These are phyloP conservation scores for Tetracentron sinense DNA, from an alignment of 164 flowering plant genomes.

Conservation along the genomic window DNA sequence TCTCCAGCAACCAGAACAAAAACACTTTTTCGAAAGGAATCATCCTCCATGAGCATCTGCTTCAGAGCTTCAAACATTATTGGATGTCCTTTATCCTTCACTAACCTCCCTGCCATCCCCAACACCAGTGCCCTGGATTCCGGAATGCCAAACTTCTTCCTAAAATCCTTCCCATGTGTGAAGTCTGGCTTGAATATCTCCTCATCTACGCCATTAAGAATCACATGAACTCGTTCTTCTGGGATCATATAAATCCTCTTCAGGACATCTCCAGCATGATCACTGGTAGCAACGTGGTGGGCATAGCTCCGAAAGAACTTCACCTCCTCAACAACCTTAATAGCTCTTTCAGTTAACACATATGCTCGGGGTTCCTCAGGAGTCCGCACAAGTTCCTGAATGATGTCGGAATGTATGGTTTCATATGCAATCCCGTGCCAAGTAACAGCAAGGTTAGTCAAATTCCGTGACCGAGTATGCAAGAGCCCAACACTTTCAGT, in stretches of 20 bases:
- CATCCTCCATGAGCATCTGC: constrained; percentile 41
- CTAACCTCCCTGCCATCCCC: constrained; percentile 78
- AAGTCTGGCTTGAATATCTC: constrained; percentile 46
- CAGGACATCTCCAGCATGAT: constrained; percentile 64
- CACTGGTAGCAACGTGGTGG: constrained; percentile 82
- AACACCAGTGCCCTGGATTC: constrained; percentile 38
- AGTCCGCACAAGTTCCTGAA: constrained; percentile 51
- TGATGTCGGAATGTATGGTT: constrained; percentile 64
- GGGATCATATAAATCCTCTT: constrained; percentile 73
- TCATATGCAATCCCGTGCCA: constrained; percentile 94
- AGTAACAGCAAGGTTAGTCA: constrained; percentile 50
- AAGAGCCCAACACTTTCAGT: constrained; percentile 45
- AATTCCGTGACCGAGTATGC: constrained; percentile 43
- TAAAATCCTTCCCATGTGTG: constrained; percentile 31
- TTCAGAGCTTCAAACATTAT: constrained; percentile 67
- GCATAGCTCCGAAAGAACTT: constrained; percentile 60
- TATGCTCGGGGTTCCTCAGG: constrained; percentile 36
- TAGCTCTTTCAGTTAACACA: constrained; percentile 36
- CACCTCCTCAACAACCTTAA: constrained; percentile 61
- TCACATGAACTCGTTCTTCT: constrained; percentile 65
- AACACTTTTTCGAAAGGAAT: constrained; percentile 25
- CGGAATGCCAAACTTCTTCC: constrained; percentile 36
- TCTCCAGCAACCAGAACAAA: constrained; percentile 67
- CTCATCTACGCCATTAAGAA: constrained; percentile 75
- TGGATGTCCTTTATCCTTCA: constrained; percentile 81